Base-by-base conservation (phyloP, 345 rosid species). In the Pistacia vera region DNA sequence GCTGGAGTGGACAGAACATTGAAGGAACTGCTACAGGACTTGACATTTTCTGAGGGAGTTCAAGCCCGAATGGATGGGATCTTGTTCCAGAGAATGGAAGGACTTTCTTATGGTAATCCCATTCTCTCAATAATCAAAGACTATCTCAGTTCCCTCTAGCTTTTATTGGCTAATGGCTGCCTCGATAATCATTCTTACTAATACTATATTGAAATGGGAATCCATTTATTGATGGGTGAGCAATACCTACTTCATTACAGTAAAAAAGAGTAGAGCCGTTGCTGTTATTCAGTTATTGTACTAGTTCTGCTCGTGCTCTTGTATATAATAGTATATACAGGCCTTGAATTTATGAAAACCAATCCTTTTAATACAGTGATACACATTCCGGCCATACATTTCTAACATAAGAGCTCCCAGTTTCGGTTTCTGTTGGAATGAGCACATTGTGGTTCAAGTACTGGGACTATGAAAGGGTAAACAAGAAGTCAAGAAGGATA, bases 31-130 rank as follows among this genome's bases (percentile, higher is more conserved):
- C 72, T 93, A 54, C 88, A 83, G 67, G 96, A 90, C 33, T 63
- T 95, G 75, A 75, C 89, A 10, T 72, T 82, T 78, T 78, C 89
- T 0, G 88, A 85, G 0, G 94, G 94, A 25, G 82, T 95, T 71
- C 99, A 95, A 77, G 97, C 98, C 74, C 92, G 97, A 70, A 88
- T 95, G 97, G 99, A 93, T 13, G 98, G 99, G 41, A 90, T 90
- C 76, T 46, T 92, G 86, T 89, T 86, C 81, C 93, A 93, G 87
- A 83, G 86, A 70, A 83, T 93, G 63, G 94, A 88, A 72, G 90
- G 75, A 20, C 74, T 85, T 76, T 79, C 94, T 66, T 84, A 67
- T 63, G 82, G 86, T 18, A 83, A 85, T 76, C 90, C 93, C n/a
- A 66, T 93, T 54, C 18, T 92, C 33, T 64, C 79, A 30, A 77